Evolutionary conservation across 345 rosid genomes (phyloP).

Genomic region (Acer saccharum): DNA sequence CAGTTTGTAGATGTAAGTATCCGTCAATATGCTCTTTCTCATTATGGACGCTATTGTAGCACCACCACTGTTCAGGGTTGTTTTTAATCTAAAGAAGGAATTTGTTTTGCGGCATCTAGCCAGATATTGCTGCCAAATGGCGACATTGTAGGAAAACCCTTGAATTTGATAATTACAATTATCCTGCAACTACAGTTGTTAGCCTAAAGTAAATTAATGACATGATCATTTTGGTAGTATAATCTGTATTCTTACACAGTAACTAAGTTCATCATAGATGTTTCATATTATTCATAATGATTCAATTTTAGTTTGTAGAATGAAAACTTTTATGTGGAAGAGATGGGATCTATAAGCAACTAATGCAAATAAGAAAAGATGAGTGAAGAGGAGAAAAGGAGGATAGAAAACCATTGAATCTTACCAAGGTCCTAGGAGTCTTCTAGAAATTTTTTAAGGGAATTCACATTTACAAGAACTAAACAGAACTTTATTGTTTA

Average conservation of each 20-base stretch:
- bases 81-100: not conserved
- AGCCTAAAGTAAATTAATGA: not conserved
- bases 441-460: not conserved
- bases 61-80: not conserved
- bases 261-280: not conserved
- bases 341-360: constrained; percentile 1
- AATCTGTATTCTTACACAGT: not conserved
- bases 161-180: not conserved
- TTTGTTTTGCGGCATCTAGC: not conserved
- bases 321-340: not conserved
- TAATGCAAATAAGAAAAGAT: constrained; percentile 6
- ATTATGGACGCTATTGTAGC: not conserved
- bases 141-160: not conserved
- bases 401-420: not conserved
- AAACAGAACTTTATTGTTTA: not conserved
- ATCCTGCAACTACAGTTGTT: not conserved
- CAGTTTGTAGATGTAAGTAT: constrained; percentile 50
- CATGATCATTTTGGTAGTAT: not conserved
- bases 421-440: not conserved
- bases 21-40: constrained; percentile 1
- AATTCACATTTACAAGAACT: not conserved
- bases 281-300: not conserved
- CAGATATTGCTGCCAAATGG: not conserved
- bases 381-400: not conserved
- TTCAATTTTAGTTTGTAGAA: not conserved